Base-by-base conservation (phyloP, 306 rosid genomes). In the Glycine soja region DNA sequence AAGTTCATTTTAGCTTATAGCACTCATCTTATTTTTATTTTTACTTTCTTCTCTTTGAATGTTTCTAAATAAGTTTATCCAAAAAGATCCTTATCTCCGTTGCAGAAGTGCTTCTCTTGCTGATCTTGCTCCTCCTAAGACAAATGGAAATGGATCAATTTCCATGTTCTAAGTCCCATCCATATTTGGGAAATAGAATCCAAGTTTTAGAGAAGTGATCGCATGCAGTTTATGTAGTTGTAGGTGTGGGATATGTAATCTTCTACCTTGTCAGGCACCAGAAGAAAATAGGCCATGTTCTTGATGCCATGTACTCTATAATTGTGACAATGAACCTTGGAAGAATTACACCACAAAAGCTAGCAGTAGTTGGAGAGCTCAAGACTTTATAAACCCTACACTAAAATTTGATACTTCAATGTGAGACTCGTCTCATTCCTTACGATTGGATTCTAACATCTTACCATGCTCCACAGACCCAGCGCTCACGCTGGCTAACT, bases 91-190 rank as follows among this genome's bases (percentile, higher is more conserved):
- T 24, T 24, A 24, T 24, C 9, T 54, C 59, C 9, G 12, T 57
- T 57, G 6, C 12, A 9, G 43, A 57, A 18, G 5, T 75, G 91
- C 88, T 71, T 89, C 90, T 18, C 38, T 76, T 61, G 80, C 70
- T 13, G 70, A 78, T 6, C 16, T 38, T 57, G 34, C 19, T 61
- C 56, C 71, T 45, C 64, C n/a, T 2, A 24, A 75, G 12, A 52
- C 56, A 70, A 79, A 56, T 53, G 64, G 24, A 54, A 53, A 13
- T 42, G 61, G 11, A 40, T 62, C 76, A 63, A 43, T 80, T 24
- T 10, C 61, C 56, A 18, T 69, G 38, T 76, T 75, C 51, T 6
- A 36, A 52, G 32, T 76, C 30, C 10, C 48, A 45, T 45, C 76
- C 71, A 80, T 80, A 43, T 63, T 85, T 54, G 85, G 75, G 75